Percentiles rank a stretch among this genome's conserved stretches.
Evolutionary conservation across 768 basidiomycete species (phyloP).

Genomic region (Boletus rubroflammeus): DNA sequence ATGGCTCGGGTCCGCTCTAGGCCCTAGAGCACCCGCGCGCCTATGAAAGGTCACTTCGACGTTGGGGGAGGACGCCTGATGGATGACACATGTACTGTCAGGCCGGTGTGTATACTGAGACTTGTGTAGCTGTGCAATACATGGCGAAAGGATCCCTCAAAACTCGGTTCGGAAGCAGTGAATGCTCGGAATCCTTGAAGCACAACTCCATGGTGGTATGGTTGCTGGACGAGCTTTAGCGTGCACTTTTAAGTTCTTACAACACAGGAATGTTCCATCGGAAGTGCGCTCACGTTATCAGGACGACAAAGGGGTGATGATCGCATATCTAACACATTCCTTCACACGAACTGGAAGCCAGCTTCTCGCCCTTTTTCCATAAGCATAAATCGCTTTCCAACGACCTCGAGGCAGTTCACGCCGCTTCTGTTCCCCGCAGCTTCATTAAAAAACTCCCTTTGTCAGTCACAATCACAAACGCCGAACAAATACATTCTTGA

Average conservation of each 20-base stretch:
- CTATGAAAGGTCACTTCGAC: constrained; percentile 2
- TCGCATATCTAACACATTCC: too few relatives aligned
- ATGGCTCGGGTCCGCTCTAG: constrained; percentile 38
- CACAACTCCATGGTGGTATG: not conserved
- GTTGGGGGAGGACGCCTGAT: not conserved
- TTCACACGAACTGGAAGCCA: not conserved
- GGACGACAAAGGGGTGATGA: not conserved
- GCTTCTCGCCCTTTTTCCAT: not conserved
- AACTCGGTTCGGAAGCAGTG: not conserved
- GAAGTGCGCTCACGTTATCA: not conserved
- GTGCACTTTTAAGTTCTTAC: not conserved
- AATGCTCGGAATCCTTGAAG: not conserved
- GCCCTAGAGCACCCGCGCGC: not conserved
- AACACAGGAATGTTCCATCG: not conserved
- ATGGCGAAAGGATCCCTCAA: not conserved
- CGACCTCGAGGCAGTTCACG: not conserved
- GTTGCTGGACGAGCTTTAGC: not conserved
- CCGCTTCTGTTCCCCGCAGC: not conserved
- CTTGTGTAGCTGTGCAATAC: not conserved
- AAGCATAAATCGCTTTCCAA: not conserved
- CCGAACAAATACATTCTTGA: not conserved
- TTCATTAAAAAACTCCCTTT: not conserved
- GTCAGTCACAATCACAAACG: not conserved
- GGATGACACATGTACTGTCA: not conserved
- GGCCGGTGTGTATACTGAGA: not conserved